These are phyloP conservation scores for Aspergillus bridgeri DNA, from an alignment of 495 filamentous ascomycete genomes.

Conservation along the genomic window DNA sequence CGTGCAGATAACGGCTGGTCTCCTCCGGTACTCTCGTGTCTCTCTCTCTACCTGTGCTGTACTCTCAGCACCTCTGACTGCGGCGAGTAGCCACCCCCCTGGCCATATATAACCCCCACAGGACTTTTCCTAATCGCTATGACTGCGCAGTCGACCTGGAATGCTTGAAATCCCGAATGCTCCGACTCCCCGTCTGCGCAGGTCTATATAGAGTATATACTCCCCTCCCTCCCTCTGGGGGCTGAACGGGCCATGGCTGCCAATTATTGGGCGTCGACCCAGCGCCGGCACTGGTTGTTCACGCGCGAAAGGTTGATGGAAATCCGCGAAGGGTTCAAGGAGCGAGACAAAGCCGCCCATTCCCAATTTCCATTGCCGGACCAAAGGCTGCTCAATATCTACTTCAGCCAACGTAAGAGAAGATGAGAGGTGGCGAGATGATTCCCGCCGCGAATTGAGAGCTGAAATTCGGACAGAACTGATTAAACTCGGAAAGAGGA, in stretches of 20 bases:
- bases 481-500: constrained; percentile 73
- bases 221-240: not conserved
- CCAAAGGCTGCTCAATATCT: constrained; percentile 79
- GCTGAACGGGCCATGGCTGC: constrained; percentile 66
- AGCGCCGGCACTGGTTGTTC: constrained; percentile 87
- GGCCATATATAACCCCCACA: no score
- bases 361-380: constrained; percentile 80
- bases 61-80: not conserved
- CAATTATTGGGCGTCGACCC: constrained; percentile 95
- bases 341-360: constrained; percentile 65
- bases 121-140: not conserved
- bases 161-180: not conserved
- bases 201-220: not conserved
- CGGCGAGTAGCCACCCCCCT: no score
- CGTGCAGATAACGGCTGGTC: no score
- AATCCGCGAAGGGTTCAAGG: constrained; percentile 67
- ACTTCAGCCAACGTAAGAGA: constrained; percentile 79
- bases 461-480: constrained; percentile 55
- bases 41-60: not conserved
- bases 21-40: no score
- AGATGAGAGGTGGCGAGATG: not conserved
- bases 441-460: not conserved
- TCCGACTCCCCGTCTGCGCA: not conserved
- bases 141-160: not conserved
- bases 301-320: constrained; percentile 71